These are phyloP conservation scores for Tuber microsphaerosporum DNA, from an alignment of 495 filamentous ascomycete genomes.

Conservation along the genomic window DNA sequence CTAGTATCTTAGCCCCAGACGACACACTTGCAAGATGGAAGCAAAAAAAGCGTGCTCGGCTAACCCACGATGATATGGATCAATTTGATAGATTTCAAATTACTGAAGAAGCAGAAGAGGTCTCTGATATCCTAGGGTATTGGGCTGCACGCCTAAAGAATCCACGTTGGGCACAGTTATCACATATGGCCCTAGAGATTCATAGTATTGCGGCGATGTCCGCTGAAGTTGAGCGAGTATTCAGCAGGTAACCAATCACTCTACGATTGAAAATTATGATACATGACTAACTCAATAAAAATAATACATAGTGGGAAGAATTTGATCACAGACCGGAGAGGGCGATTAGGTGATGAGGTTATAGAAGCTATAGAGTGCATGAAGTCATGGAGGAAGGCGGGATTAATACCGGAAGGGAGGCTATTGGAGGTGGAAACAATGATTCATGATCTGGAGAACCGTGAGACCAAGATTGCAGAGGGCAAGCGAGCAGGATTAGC, in stretches of 20 bases:
- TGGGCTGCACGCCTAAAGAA: background rate
- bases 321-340: background rate
- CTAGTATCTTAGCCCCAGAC: background rate
- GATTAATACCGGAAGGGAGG: background rate
- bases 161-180: background rate
- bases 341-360: background rate
- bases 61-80: background rate
- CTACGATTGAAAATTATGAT: no score
- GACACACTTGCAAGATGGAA: background rate
- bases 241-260: no score
- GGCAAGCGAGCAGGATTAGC: no score
- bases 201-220: background rate
- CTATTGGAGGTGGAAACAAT: no score
- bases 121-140: background rate
- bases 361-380: background rate
- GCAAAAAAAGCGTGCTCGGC: background rate
- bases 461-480: no score
- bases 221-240: background rate
- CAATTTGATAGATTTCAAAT: background rate
- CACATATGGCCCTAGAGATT: background rate
- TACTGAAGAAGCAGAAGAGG: background rate
- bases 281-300: no score
- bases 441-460: no score
- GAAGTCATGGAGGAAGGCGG: background rate
- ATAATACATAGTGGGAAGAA: background rate